These are phyloP conservation scores for Aurifilum marmelostoma DNA, from an alignment of 2,329 filamentous ascomycete species.

Conservation along the genomic window DNA sequence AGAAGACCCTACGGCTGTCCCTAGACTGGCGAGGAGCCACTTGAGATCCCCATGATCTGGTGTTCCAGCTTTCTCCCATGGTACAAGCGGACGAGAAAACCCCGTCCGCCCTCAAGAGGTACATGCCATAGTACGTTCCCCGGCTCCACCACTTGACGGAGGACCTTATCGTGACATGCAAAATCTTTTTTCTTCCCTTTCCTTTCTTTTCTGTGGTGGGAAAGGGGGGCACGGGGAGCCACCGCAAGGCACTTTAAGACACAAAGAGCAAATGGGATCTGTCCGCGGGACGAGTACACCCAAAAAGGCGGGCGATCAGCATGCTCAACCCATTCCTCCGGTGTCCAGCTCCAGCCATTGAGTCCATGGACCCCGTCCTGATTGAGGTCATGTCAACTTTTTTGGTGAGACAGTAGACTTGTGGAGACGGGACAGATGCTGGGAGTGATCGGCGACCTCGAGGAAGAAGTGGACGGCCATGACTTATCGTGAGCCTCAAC, in stretches of 20 bases:
- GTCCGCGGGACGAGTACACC: slow-evolving; percentile 11
- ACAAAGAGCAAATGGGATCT: slow-evolving; percentile 16
- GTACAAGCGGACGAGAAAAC: slow-evolving; percentile 3
- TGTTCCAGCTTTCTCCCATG: not conserved
- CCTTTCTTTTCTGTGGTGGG: no score
- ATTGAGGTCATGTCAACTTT: slow-evolving; percentile 23
- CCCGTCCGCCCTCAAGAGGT: slow-evolving; percentile 3
- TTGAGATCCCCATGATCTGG: not conserved
- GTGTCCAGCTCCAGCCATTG: slow-evolving; percentile 19
- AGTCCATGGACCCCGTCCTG: slow-evolving; percentile 22
- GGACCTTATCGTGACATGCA: slow-evolving; percentile 12
- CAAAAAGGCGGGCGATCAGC: slow-evolving; percentile 25
- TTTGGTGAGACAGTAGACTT: slow-evolving; percentile 9
- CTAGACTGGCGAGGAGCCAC: slow-evolving; percentile 11
- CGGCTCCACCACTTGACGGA: slow-evolving; percentile 11
- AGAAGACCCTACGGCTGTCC: not conserved
- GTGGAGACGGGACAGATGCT: not conserved
- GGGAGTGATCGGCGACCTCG: slow-evolving; percentile 25
- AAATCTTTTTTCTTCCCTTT: not conserved
- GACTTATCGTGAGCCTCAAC: slow-evolving; percentile 15
- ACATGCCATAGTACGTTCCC: slow-evolving; percentile 2
- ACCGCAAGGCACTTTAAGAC: slow-evolving; percentile 6
- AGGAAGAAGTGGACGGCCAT: slow-evolving; percentile 1
- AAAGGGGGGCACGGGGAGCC: no score
- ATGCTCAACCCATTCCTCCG: slow-evolving; percentile 27